These are phyloP conservation scores for Aphanomyces cochlioides DNA, from an alignment of 352 stramenopile genomes.

Conservation along the genomic window DNA sequence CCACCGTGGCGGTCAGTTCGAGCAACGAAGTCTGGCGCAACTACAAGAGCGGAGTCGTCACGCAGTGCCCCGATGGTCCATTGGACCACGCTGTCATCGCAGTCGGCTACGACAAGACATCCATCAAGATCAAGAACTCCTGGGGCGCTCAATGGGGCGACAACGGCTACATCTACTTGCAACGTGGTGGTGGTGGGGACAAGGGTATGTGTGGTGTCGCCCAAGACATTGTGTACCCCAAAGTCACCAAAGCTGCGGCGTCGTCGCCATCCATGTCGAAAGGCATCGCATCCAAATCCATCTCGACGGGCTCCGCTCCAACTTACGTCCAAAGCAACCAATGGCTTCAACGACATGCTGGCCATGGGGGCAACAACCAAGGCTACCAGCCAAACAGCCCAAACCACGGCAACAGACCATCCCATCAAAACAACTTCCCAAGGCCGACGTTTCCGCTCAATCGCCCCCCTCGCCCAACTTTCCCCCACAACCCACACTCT, in stretches of 20 bases:
- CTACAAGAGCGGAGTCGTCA: slow-evolving; percentile 91
- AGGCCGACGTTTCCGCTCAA: too few species aligned
- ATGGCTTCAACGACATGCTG: too few species aligned
- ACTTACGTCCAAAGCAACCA: too few species aligned
- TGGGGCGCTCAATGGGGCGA: slow-evolving; percentile 36
- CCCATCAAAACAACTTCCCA: too few species aligned
- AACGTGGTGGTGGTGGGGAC: slow-evolving; percentile 21
- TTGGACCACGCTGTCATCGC: slow-evolving; percentile 90
- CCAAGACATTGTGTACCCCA: slow-evolving; percentile 3
- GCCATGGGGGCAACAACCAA: too few species aligned
- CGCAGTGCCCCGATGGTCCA: slow-evolving; percentile 70
- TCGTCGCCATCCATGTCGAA: too few species aligned
- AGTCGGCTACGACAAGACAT: slow-evolving; percentile 28
- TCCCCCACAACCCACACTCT: too few species aligned
- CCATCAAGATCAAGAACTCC: slow-evolving; percentile 38
- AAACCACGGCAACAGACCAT: too few species aligned
- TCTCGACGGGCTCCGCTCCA: too few species aligned
- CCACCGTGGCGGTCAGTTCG: slow-evolving; percentile 93
- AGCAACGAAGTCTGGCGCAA: slow-evolving; percentile 93
- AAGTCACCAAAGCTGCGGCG: not conserved
- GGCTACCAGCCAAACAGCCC: too few species aligned
- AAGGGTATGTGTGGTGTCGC: slow-evolving; percentile 27
- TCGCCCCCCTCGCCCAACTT: too few species aligned
- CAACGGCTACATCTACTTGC: slow-evolving; percentile 35
- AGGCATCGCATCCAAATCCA: too few species aligned